phyloP scores from a whole-genome alignment of 345 rosid species.

The Eucalyptus melliodora region DNA sequence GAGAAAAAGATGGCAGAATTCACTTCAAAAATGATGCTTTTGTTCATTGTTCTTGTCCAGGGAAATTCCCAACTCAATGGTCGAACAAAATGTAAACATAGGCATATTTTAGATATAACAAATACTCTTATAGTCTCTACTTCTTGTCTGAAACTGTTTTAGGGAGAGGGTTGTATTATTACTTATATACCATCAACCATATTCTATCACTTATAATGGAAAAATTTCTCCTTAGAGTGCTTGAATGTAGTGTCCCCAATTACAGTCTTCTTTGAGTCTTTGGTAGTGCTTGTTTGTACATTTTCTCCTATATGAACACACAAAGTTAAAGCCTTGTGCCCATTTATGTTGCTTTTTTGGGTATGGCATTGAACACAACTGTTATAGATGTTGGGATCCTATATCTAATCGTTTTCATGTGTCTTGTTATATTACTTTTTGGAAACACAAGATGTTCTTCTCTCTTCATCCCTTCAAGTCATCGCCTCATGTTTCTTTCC shows the following conservation, averaged over 20 bases:
- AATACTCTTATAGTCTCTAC: neutral
- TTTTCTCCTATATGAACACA: neutral
- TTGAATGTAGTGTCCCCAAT: neutral
- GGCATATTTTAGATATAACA: neutral
- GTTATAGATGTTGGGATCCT: neutral
- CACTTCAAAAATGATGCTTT: neutral
- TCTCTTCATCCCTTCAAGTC: neutral
- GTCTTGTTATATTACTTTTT: neutral
- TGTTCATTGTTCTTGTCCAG: neutral
- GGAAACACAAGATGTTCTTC: neutral
- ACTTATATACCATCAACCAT: neutral
- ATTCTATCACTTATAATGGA: neutral
- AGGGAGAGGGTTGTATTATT: neutral
- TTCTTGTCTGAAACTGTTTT: no score
- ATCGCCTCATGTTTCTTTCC: neutral
- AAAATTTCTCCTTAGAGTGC: neutral
- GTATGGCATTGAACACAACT: neutral
- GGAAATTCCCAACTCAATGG: neutral
- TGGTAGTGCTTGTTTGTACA: neutral
- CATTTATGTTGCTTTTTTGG: neutral
- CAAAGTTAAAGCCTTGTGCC: neutral
- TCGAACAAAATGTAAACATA: neutral
- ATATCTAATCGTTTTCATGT: neutral
- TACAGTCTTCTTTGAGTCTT: neutral
- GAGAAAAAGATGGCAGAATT: neutral